Percentiles rank a stretch among this genome's conserved stretches.
phyloP scores from a whole-genome alignment of 1,284 basidiomycete species.

The Ustilago loliicola region DNA sequence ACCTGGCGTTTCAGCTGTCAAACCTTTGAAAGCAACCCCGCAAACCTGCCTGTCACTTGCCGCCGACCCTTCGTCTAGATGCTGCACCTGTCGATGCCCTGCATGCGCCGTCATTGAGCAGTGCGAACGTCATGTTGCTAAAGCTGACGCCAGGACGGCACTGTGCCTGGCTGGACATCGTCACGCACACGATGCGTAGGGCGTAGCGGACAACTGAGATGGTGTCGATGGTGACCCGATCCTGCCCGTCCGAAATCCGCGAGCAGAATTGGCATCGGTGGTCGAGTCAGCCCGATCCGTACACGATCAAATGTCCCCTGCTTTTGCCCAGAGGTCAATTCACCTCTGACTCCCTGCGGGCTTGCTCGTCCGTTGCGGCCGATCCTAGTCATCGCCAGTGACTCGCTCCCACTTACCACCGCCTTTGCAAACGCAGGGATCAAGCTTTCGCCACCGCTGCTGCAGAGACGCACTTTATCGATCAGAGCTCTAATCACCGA shows the following conservation, averaged over 20 bases:
- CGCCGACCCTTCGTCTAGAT: neutral
- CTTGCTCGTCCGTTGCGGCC: conserved; percentile 33
- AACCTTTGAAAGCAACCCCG: conserved; percentile 17
- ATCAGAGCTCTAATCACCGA: conserved; percentile 22
- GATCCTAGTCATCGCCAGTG: conserved; percentile 6
- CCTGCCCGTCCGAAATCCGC: neutral
- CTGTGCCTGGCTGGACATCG: conserved; percentile 20
- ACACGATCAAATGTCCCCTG: conserved; percentile 21
- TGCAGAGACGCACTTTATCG: conserved; percentile 31
- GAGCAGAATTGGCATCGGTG: conserved; percentile 2
- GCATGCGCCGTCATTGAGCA: conserved; percentile 29
- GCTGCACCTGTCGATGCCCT: conserved; percentile 29
- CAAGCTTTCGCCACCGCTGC: conserved; percentile 8
- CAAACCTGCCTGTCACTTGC: conserved; percentile 14
- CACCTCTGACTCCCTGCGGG: conserved; percentile 15
- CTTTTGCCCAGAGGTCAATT: no score
- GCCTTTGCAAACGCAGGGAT: neutral
- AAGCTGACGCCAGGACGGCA: conserved; percentile 25
- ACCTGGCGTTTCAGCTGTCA: conserved; percentile 10
- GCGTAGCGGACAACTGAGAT: neutral
- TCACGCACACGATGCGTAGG: neutral
- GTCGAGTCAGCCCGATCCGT: neutral
- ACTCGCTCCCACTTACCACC: conserved; percentile 4
- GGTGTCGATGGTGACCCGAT: conserved; percentile 23
- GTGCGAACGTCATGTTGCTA: neutral